Evolutionary conservation across 2,329 filamentous ascomycete genomes (phyloP).

Genomic region (Cytospora schulzeri): DNA sequence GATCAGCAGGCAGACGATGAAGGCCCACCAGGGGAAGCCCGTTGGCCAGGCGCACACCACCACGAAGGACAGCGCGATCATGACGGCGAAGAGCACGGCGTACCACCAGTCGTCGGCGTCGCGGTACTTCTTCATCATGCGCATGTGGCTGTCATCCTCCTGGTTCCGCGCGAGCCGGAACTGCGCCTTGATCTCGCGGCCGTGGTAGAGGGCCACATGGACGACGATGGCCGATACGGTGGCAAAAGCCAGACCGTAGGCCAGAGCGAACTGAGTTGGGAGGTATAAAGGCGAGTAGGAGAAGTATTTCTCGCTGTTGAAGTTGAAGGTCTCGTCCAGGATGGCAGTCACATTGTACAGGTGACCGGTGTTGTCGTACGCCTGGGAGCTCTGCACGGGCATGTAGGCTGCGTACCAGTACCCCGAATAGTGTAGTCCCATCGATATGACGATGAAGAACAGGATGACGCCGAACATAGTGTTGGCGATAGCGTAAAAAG

Average conservation of each 20-base stretch:
- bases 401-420: conserved; percentile 62
- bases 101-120: conserved; percentile 65
- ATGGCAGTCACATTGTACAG: conserved; percentile 64
- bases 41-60: conserved; percentile 59
- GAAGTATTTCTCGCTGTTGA: conserved; percentile 63
- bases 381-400: conserved; percentile 61
- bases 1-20: conserved; percentile 58
- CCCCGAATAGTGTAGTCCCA: conserved; percentile 60
- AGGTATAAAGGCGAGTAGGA: conserved; percentile 68
- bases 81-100: conserved; percentile 51
- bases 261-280: conserved; percentile 61
- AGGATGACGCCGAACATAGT: conserved; percentile 54
- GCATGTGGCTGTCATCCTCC: conserved; percentile 62
- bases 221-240: conserved; percentile 63
- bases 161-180: conserved; percentile 57
- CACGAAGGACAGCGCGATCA: conserved; percentile 57
- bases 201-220: conserved; percentile 58
- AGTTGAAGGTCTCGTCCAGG: conserved; percentile 55
- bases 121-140: conserved; percentile 62
- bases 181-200: conserved; percentile 56
- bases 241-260: conserved; percentile 68
- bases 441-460: conserved; percentile 60
- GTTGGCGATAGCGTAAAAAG: conserved; percentile 60
- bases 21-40: conserved; percentile 60
- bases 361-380: conserved; percentile 65